Base-by-base conservation (phyloP, 805 yeast species). In the Tetrapisispora phaffii region DNA sequence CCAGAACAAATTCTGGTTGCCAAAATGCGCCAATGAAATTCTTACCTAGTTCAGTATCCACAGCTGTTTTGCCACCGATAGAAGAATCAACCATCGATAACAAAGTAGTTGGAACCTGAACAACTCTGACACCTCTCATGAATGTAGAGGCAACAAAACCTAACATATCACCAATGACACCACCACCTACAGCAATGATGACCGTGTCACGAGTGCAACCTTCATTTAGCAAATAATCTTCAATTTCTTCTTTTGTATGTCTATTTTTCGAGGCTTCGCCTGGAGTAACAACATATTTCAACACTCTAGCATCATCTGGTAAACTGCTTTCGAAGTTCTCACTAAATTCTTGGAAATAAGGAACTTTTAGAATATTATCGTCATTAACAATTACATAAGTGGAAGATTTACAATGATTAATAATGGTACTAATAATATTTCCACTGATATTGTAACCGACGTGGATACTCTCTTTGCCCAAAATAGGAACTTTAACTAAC, bases 141-240 rank as follows among this genome's bases (percentile, higher is more conserved):
- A 93, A 93, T 2, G 98, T 93, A 28, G 98, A 90, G n/a, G 98
- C 98, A 35, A 93, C 97, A 62, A 79, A 93, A 4, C 98, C 98
- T 53, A 90, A 85, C 98, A 93, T 90, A 62, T 93, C 98, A 48
- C 98, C 98, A 65, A 93, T 90, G 43, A 93, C 94, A 56, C 98
- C 98, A 53, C 98, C 98, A 50, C 98, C 98, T 48, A 93, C 78
- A 8, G 98, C 98, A 40, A 93, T 68, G 46, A 93, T 80, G 22
- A 93, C 86, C 2, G 97, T 88, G 63, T 93, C 98, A 66, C 98
- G 78, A 15, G 97, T 93, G 65, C 98, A 93, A 22, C 95, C 95
- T 58, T 86, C 68, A 5, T 67, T 58, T 50, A 93, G 74, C 57
- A 93, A 69, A 66, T 75, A 90, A 66, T 93, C 98, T 68, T 93